phyloP scores from a whole-genome alignment of 2,329 filamentous ascomycete species.

The Trichoderma sp. region DNA sequence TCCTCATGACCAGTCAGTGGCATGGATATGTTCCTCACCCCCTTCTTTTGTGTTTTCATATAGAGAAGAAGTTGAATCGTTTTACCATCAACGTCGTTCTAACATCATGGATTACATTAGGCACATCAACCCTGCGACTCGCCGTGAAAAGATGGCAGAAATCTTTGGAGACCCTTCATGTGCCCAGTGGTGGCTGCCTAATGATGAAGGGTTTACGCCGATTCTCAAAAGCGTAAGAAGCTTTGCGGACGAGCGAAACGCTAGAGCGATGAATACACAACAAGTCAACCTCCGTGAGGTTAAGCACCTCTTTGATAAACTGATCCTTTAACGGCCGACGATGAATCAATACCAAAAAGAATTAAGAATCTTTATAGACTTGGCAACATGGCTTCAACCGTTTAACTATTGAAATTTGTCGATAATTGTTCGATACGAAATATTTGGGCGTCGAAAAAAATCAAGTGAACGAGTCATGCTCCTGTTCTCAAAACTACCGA shows the following conservation, averaged over 20 bases:
- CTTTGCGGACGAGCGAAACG: constrained; percentile 77
- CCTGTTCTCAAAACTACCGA: neutral
- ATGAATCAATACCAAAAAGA: neutral
- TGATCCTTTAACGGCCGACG: constrained; percentile 40
- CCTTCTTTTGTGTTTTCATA: neutral
- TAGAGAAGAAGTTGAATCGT: neutral
- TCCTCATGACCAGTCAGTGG: neutral
- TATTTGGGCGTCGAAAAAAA: neutral
- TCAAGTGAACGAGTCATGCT: neutral
- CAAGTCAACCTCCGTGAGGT: constrained; percentile 72
- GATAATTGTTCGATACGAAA: neutral
- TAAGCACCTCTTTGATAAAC: constrained; percentile 68
- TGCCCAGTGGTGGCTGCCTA: constrained; percentile 84
- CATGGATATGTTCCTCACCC: neutral
- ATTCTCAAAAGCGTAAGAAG: constrained; percentile 75
- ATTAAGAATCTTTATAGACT: neutral
- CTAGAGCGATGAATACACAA: constrained; percentile 57
- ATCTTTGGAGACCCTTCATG: constrained; percentile 72
- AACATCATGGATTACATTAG: constrained; percentile 47
- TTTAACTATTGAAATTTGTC: neutral
- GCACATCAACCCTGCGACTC: constrained; percentile 76
- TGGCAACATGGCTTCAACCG: neutral
- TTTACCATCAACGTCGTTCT: neutral
- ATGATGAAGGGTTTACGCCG: constrained; percentile 72
- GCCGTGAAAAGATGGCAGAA: constrained; percentile 74